Percentiles rank a stretch among this genome's conserved stretches.
Conservation (phyloP, 805 yeast species). For the Cyberlindnera xylosilytica region DNA sequence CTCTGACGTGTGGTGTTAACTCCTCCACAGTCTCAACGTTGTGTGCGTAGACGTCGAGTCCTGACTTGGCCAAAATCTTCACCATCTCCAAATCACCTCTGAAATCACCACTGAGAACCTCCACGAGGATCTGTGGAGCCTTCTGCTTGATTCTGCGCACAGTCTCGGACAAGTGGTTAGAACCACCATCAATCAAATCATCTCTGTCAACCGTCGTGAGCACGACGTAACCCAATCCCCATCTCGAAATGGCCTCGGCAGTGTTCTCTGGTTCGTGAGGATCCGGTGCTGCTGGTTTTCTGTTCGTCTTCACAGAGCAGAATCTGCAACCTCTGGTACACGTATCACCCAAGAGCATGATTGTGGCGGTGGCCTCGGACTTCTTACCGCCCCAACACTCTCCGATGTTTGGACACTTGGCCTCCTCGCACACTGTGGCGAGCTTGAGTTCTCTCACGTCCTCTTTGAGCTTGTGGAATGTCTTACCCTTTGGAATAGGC, state of each 20-base stretch:
- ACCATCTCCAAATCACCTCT: conserved; percentile 86
- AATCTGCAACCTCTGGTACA: conserved; percentile 99
- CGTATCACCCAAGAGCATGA: conserved; percentile 97
- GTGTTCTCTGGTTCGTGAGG: conserved; percentile 97
- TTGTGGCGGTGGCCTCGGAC: conserved; percentile 93
- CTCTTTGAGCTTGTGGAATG: conserved; percentile 72
- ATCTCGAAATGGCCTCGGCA: conserved; percentile 92
- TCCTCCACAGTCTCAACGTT: conserved; percentile 95
- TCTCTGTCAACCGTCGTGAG: conserved; percentile 97
- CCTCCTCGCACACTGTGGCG: conserved; percentile 97
- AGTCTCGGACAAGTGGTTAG: conserved; percentile 85
- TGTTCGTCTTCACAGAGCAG: conserved; percentile 92
- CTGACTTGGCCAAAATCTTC: conserved; percentile 74
- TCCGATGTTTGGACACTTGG: conserved; percentile 98
- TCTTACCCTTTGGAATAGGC: conserved; percentile 93
- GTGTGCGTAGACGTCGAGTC: conserved; percentile 95
- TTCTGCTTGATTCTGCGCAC: conserved; percentile 79
- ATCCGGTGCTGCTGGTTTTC: conserved; percentile 85
- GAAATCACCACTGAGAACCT: conserved; percentile 93
- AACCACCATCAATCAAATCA: conserved; percentile 90
- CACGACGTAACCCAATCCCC: conserved; percentile 98
- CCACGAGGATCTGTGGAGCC: conserved; percentile 89
- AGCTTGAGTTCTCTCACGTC: conserved; percentile 87
- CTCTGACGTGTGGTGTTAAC: conserved; percentile 91
- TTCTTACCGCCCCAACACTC: conserved; percentile 98